Percentiles rank a stretch among this genome's conserved stretches.
phyloP scores from a whole-genome alignment of 345 rosid genomes.

The Carallia brachiata region DNA sequence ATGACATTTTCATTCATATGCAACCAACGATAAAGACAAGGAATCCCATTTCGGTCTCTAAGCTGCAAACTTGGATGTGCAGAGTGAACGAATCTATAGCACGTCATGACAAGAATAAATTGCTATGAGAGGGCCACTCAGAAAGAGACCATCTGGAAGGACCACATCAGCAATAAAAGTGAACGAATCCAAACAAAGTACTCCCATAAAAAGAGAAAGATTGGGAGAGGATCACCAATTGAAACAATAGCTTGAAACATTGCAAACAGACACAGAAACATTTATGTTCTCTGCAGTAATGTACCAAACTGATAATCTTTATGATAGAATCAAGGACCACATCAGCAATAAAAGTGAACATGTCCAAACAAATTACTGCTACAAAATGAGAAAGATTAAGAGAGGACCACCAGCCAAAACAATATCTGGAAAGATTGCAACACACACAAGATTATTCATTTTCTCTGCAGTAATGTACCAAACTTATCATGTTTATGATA shows the following conservation, averaged over 20 bases:
- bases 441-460: not conserved
- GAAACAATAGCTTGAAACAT: constrained; percentile 3
- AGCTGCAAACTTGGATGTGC: no score
- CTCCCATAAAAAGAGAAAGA: constrained; percentile 19
- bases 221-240: constrained; percentile 20
- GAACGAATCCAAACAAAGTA: constrained; percentile 15
- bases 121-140: constrained; percentile 30
- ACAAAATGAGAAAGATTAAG: constrained; percentile 17
- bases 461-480: not conserved
- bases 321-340: constrained; percentile 31
- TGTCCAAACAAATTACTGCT: constrained; percentile 14
- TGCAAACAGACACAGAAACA: not conserved
- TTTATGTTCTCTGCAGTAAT: not conserved
- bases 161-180: constrained; percentile 30
- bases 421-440: not conserved
- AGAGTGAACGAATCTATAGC: no score
- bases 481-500: not conserved
- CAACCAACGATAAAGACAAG: not conserved
- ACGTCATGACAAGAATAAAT: constrained; percentile 11
- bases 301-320: not conserved
- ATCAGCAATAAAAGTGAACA: constrained; percentile 15
- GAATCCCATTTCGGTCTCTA: constrained; percentile 2
- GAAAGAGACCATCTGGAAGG: constrained; percentile 27
- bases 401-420: not conserved
- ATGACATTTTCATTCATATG: not conserved